Conservation (phyloP, 768 basidiomycete species). For the Russula abietina region DNA sequence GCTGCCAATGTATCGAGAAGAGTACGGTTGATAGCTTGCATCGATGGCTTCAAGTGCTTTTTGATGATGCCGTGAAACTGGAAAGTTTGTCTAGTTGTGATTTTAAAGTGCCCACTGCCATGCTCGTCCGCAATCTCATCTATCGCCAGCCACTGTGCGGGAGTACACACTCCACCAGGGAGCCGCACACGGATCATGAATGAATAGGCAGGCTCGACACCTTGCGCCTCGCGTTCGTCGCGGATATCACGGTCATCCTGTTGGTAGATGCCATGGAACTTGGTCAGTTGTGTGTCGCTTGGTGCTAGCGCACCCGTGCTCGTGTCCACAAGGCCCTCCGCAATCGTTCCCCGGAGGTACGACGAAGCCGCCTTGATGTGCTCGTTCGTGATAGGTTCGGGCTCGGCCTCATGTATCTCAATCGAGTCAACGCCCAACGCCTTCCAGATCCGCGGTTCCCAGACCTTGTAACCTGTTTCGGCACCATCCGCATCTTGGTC, state of each 20-base stretch:
- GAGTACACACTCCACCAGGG: conserved; percentile 91
- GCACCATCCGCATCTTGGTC: conserved; percentile 97
- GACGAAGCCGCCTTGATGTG: conserved; percentile 97
- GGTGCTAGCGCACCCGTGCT: conserved; percentile 88
- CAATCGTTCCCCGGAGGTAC: conserved; percentile 92
- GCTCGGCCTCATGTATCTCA: conserved; percentile 87
- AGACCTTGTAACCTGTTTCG: conserved; percentile 93
- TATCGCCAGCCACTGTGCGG: conserved; percentile 92
- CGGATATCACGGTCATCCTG: conserved; percentile 99
- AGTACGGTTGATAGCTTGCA: conserved; percentile 89
- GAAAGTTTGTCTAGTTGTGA: conserved; percentile 97
- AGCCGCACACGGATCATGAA: conserved; percentile 99
- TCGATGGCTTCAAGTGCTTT: conserved; percentile 89
- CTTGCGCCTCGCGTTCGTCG: conserved; percentile 88
- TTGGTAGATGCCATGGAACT: conserved; percentile 96
- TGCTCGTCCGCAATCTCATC: conserved; percentile 95
- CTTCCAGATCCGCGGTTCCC: conserved; percentile 94
- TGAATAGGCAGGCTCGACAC: conserved; percentile 89
- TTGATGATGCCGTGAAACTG: conserved; percentile 99
- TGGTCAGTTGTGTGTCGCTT: conserved; percentile 90
- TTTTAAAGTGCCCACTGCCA: conserved; percentile 90
- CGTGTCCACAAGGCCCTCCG: conserved; percentile 80
- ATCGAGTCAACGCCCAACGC: conserved; percentile 85
- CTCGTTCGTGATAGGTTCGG: conserved; percentile 97
- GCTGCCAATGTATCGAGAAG: conserved; percentile 95